Evolutionary conservation across 371 early-diverging fungal species (phyloP), one percentile per base, ranked within the genome.

Genomic region (Mucor mucedo): DNA sequence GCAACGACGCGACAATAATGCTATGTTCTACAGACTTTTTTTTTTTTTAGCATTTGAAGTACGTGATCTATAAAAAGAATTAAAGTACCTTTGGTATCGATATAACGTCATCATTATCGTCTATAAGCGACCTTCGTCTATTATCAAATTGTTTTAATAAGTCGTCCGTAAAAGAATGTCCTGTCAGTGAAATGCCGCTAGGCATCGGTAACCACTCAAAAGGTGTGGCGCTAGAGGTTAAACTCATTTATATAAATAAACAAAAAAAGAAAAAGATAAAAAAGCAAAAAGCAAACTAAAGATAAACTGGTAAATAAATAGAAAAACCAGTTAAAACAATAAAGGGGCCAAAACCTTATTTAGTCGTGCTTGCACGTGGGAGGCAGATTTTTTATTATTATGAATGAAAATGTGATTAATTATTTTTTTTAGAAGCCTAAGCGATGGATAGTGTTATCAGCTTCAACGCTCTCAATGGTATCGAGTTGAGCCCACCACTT

Each of bases 401-500:
- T 56, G 28, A 78, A 35, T 30, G 28, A 32, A 50, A 9, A 11
- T 28, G 28, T 8, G 8, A 3, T 47, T 47, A 21, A 21, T 47
- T 47, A 21, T 45, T 44, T 28, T 47, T 14, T 21, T 75, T 70
- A 73, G 41, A 79, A 83, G 28, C 80, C 80, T 52, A 91, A 73
- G 32, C 89, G 86, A 69, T 92, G 94, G 68, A 97, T 93, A 50
- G 87, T 90, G 35, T 85, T 66, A 14, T 80, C 82, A 67, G 95
- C 93, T 63, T 85, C 82, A 41, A 85, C 71, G 4, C 50, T 60
- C 7, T 88, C 85, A 60, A 95, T 80, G 49, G 85, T 78, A 69
- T 91, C 94, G 59, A 97, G 75, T 50, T 89, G 80, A 65, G 84
- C 84, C 98, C 98, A 98, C 98, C 98, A 98, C 62, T 88, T 86